These are phyloP conservation scores for Fusarium sp. DNA, from an alignment of 2,329 filamentous ascomycete genomes.

Conservation along the genomic window DNA sequence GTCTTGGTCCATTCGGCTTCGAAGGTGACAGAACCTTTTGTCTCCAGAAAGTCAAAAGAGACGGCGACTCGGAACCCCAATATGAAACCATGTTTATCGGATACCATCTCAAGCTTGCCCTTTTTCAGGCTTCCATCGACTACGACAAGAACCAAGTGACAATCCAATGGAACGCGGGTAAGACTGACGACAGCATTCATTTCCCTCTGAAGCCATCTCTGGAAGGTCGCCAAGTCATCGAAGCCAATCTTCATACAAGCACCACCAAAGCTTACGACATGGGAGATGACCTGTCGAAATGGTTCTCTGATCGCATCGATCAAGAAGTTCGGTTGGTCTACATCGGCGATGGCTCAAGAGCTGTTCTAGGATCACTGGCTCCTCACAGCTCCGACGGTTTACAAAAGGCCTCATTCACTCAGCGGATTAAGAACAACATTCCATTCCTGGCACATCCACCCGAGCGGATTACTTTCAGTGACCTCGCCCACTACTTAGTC, in stretches of 20 bases:
- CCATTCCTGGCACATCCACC: slow-evolving; percentile 20
- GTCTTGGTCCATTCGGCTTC: slow-evolving; percentile 27
- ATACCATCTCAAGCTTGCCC: slow-evolving; percentile 35
- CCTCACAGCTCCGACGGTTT: slow-evolving; percentile 39
- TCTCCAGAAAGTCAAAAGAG: slow-evolving; percentile 34
- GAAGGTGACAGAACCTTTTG: slow-evolving; percentile 42
- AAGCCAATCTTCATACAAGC: slow-evolving; percentile 34
- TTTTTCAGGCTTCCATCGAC: slow-evolving; percentile 28
- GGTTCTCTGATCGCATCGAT: slow-evolving; percentile 38
- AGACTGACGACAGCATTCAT: not conserved
- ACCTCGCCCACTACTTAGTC: slow-evolving; percentile 41
- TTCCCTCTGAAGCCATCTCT: slow-evolving; percentile 32
- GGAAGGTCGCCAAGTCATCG: not conserved
- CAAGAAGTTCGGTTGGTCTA: slow-evolving; percentile 34
- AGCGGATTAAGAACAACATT: not conserved
- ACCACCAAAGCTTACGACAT: slow-evolving; percentile 38
- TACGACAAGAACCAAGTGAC: not conserved
- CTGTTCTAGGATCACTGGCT: slow-evolving; percentile 38
- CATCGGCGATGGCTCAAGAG: slow-evolving; percentile 40
- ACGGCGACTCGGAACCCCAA: not conserved
- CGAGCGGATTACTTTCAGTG: slow-evolving; percentile 34
- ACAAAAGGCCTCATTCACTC: slow-evolving; percentile 6
- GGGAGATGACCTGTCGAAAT: slow-evolving; percentile 33
- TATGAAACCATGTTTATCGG: slow-evolving; percentile 43
- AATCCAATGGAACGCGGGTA: not conserved